Conservation (phyloP, 2,329 filamentous ascomycete genomes). For the Hirsutella rhossiliensis region DNA sequence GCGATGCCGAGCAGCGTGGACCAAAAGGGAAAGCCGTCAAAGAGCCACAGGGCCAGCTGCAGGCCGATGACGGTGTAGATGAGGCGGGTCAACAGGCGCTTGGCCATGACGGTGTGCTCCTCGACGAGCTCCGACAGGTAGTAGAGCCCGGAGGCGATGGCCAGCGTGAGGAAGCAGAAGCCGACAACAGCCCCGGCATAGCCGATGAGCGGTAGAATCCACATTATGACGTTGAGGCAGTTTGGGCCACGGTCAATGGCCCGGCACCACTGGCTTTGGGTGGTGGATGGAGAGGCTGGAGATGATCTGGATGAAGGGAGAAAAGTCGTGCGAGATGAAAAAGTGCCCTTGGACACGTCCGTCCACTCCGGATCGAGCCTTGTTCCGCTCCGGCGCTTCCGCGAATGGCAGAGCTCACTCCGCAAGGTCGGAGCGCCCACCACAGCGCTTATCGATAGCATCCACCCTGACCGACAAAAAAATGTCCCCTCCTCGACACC, state of each 20-base stretch:
- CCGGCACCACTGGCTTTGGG: neutral
- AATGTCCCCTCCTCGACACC: too few relatives aligned
- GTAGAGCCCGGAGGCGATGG: conserved; percentile 96
- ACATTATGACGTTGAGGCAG: conserved; percentile 45
- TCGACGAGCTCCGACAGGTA: conserved; percentile 97
- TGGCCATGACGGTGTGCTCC: conserved; percentile 89
- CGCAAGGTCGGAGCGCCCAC: too few relatives aligned
- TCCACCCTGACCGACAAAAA: too few relatives aligned
- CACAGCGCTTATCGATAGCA: neutral
- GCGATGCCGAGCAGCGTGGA: conserved; percentile 64
- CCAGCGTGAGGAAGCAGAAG: conserved; percentile 88
- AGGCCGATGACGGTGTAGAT: conserved; percentile 72
- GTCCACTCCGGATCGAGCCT: neutral
- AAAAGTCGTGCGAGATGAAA: neutral
- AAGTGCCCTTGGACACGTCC: neutral
- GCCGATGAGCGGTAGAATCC: conserved; percentile 86
- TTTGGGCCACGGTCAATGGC: conserved; percentile 12
- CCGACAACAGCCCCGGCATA: conserved; percentile 79
- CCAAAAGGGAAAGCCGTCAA: conserved; percentile 77
- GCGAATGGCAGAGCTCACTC: neutral
- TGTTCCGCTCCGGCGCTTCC: conserved; percentile 2
- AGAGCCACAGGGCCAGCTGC: conserved; percentile 60
- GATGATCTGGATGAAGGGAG: neutral
- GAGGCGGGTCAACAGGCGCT: conserved; percentile 70
- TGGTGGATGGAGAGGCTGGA: neutral